Evolutionary conservation across 495 filamentous ascomycete species (phyloP).

Genomic region (Hyphodiscus hymeniophilus): DNA sequence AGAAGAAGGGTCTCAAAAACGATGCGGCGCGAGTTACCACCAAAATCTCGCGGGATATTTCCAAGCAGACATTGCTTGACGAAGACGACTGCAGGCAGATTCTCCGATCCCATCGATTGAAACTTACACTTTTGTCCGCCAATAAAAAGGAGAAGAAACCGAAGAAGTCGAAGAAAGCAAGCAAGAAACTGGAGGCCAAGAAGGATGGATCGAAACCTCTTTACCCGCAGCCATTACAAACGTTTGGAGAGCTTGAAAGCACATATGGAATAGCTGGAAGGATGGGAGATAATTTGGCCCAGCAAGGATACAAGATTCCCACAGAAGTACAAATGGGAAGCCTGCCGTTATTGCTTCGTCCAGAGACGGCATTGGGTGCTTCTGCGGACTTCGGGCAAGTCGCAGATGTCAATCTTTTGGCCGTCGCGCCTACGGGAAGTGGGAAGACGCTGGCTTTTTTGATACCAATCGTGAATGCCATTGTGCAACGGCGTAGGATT

Average conservation of each 20-base stretch:
- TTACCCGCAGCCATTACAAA: constrained; percentile 67
- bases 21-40: constrained; percentile 15
- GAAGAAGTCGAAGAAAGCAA: constrained; percentile 37
- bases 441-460: constrained; percentile 95
- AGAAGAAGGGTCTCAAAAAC: constrained; percentile 15
- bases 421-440: constrained; percentile 89
- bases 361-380: constrained; percentile 32
- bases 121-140: constrained; percentile 60
- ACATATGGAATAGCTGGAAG: constrained; percentile 61
- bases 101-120: constrained; percentile 78
- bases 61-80: constrained; percentile 26
- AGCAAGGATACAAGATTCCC: constrained; percentile 75
- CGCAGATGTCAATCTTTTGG: constrained; percentile 58
- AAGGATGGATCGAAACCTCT: constrained; percentile 39
- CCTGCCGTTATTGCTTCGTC: constrained; percentile 65
- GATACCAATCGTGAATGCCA: constrained; percentile 72
- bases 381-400: constrained; percentile 23
- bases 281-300: constrained; percentile 68
- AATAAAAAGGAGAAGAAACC: constrained; percentile 37
- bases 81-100: constrained; percentile 65
- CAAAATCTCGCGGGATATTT: not conserved
- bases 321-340: constrained; percentile 91
- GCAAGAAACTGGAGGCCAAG: constrained; percentile 41
- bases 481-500: constrained; percentile 44
- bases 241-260: constrained; percentile 64